Base-by-base conservation (phyloP, 1,284 basidiomycete genomes). In the Amylostereum chailletii region DNA sequence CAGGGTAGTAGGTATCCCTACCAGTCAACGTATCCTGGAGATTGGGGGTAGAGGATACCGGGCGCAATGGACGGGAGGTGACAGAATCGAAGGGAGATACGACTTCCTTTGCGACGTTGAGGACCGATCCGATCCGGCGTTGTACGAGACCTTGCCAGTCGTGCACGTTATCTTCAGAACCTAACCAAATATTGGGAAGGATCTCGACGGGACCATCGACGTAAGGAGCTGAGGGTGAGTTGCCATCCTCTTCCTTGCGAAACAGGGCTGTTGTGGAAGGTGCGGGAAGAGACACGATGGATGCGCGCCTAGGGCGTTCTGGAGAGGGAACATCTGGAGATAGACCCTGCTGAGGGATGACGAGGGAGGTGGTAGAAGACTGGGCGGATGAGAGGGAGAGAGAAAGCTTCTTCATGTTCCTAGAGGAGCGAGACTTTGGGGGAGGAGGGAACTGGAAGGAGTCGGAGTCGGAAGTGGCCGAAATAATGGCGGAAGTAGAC, bases 101-200 rank as follows among this genome's bases (percentile, higher is more conserved):
- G 52, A 96, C 87, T 67, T 96, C 93, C 68, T 96, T 95, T 34
- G 95, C 95, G 34, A 98, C 95, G 65, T 97, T 97, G 64, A 98
- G 77, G 19, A 97, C 79, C 41, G 86, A 81, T 53, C 77, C 81
- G 64, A 95, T 91, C 47, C 84, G 80, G 36, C 83, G 76, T 49
- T 84, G 76, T n/a, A 77, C 64, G 50, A 94, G 79, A 44, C 73
- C 71, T 41, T 71, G 70, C 77, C 83, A 86, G 65, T 94, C 85
- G 48, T 81, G 78, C 34, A 90, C 90, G 56, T 95, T 95, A 65
- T 95, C 91, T 65, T 97, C 94, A 44, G 91, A 91, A 50, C 94
- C 95, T 5, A 98, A 77, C 81, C 86, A 98, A 48, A 98, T 76
- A 41, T 87, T 85, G 1, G 94, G 94, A 33, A 97, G 72, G 56